Evolutionary conservation across 306 rosid genomes (phyloP).

Genomic region (Canavalia ensiformis): DNA sequence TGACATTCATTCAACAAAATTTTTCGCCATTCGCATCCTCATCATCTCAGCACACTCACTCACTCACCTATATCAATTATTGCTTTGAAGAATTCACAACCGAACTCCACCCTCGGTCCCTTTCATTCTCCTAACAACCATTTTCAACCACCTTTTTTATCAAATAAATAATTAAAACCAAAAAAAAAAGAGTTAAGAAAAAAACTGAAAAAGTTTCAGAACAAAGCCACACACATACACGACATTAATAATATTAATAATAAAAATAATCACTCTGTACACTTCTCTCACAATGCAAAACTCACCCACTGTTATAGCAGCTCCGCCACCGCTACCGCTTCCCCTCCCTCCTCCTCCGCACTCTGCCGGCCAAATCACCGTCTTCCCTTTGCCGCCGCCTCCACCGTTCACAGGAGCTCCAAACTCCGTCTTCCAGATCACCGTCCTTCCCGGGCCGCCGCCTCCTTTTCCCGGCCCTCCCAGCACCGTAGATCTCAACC

Average conservation of each 20-base stretch:
- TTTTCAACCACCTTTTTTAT: slow-evolving; percentile 47
- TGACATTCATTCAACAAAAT: neutral
- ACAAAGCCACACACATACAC: slow-evolving; percentile 26
- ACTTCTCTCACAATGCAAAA: slow-evolving; percentile 57
- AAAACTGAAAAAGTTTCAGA: neutral
- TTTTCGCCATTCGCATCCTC: slow-evolving; percentile 21
- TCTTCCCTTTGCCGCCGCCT: slow-evolving; percentile 37
- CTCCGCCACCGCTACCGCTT: slow-evolving; percentile 41
- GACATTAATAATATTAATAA: neutral
- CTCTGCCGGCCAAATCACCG: neutral
- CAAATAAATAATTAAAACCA: slow-evolving; percentile 1
- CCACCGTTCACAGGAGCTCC: slow-evolving; percentile 61
- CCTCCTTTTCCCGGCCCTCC: slow-evolving; percentile 51
- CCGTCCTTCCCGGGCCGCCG: slow-evolving; percentile 47
- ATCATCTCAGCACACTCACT: neutral
- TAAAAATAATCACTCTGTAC: neutral
- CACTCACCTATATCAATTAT: slow-evolving; percentile 43
- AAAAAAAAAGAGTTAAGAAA: neutral
- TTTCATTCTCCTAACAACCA: slow-evolving; percentile 49
- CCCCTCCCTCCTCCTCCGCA: slow-evolving; percentile 35
- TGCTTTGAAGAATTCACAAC: slow-evolving; percentile 44
- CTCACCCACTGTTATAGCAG: slow-evolving; percentile 43
- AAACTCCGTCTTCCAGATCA: slow-evolving; percentile 41
- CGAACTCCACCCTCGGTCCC: slow-evolving; percentile 38
- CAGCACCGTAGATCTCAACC: slow-evolving; percentile 72